Evolutionary conservation across 805 yeast genomes (phyloP), one percentile per base, ranked within the genome.

Genomic region (Spathaspora boniae): DNA sequence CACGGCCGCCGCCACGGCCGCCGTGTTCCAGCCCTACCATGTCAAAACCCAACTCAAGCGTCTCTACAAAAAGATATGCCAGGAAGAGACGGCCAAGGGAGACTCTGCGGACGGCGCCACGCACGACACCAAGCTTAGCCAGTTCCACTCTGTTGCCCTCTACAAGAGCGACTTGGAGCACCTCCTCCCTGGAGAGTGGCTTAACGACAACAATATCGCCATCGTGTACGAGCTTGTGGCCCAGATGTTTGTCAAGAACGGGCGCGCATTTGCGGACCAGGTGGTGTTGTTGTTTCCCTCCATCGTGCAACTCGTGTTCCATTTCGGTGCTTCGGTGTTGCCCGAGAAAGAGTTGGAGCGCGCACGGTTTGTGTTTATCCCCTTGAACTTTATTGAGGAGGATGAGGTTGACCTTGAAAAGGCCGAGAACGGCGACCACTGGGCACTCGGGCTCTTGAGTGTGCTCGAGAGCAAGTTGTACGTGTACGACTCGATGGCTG

Each of bases 381-480:
- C 91, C 0, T 63, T 82, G 19, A 84, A 82, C 52, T 82, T 76
- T 50, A 78, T 75, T 41, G 81, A 71, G 30, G 82, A 78, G 36
- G 44, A 46, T n/a, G 50, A 48, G 14, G 28, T 41, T 1, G 46
- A 50, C 50, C 61, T 77, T 27, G 81, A 71, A 31, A 59, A 60
- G 0, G 75, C 72, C 2, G 83, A 76, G 41, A 79, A 80, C 12
- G 93, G 91, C 1, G 78, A 78, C 30, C 93, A 85, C 56, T 84
- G 94, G 93, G 78, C 85, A 1, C 56, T 85, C 11, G 66, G 80
- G 9, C 68, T 83, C 11, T 62, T 79, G 5, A 68, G 72, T 22
- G 42, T 72, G 6, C 54, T 69, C 9, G 81, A 75, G 26, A 57
- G 62, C 12, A 63, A 58, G 21, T 72, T 80, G 2, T 65, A 63